Percentiles rank a stretch among this genome's conserved stretches.
phyloP scores from a whole-genome alignment of 2,329 filamentous ascomycete species.

The Fusarium ramigenum region DNA sequence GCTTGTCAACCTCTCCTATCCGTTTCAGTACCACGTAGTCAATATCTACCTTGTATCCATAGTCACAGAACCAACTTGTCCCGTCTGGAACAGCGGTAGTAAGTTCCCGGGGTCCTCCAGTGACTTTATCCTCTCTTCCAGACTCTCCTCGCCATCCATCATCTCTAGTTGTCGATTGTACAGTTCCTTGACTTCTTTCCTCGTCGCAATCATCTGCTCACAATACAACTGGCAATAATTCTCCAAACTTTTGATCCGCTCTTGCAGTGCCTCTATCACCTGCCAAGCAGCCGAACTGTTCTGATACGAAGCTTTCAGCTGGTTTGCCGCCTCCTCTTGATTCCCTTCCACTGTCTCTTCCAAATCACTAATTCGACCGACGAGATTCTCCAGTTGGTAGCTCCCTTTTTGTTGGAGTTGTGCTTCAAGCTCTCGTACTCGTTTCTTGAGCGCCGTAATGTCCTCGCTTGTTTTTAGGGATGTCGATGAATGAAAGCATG shows the following conservation, averaged over 20 bases:
- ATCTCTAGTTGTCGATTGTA: slow-evolving; percentile 16
- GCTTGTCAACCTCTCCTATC: background rate
- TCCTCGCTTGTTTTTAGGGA: slow-evolving; percentile 1
- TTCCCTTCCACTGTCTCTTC: slow-evolving; percentile 8
- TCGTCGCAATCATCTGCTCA: slow-evolving; percentile 2
- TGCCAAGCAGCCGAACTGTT: slow-evolving; percentile 20
- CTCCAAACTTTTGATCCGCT: slow-evolving; percentile 6
- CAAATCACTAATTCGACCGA: background rate
- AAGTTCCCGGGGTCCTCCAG: background rate
- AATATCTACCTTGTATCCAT: background rate
- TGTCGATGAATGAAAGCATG: slow-evolving; percentile 13
- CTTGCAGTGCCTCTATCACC: slow-evolving; percentile 1
- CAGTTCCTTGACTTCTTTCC: background rate
- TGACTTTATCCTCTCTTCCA: slow-evolving; percentile 6
- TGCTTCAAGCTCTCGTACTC: background rate
- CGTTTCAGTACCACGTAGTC: accelerated
- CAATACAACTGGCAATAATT: background rate
- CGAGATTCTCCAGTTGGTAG: background rate
- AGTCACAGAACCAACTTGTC: background rate
- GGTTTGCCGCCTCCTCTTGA: background rate
- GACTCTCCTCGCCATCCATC: slow-evolving; percentile 21
- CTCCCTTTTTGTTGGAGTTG: background rate
- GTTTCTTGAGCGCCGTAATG: background rate
- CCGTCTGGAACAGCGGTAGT: background rate
- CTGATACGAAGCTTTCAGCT: slow-evolving; percentile 13